Evolutionary conservation across 768 basidiomycete genomes (phyloP), one percentile per base, ranked within the genome.

Genomic region (Ramaria sp.): DNA sequence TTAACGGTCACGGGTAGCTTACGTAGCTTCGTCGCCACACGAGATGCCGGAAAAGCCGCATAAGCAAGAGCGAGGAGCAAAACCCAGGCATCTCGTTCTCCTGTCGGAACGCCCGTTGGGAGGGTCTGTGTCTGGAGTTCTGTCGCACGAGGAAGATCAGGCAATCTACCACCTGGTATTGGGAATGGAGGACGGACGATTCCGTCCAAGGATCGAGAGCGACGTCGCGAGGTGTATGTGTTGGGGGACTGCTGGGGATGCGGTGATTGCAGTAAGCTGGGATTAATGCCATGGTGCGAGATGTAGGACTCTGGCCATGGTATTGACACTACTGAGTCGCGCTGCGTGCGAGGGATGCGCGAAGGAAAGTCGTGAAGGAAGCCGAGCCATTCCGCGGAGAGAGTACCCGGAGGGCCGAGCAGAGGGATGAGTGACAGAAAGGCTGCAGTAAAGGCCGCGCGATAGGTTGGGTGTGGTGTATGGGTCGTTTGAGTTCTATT

Each of bases 341-440:
- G 41, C 31, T 54, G 53, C 10, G 53, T 43, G 11, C n/a, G 37
- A 1, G 42, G 53, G 13, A 54, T 54, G 6, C 53, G 38, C 41
- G 53, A 54, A 17, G 53, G 53, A 33, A 54, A 54, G 24, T 54
- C 53, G 22, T 54, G 53, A 34, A 54, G 53, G 19, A 54, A 54
- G 27, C n/a, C 19, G 41, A 54, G 41, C 53, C 53, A 54, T 31
- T 54, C 41, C 24, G 24, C 27, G 5, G 53, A 46, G 20, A 54
- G 20, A 27, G 53, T 43, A 19, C 39, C 53, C 7, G 39, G 30
- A 17, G 53, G 53, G 3, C 41, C 53, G 13, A 54, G 53, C 45
- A 43, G 39, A 11, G 53, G 53, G n/a, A 54, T 54, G 4, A 54
- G 41, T 4, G 41, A 13, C 24, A 34, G 19, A 43, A 54, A 54